Percentiles rank a stretch among this genome's conserved stretches.
Conservation (phyloP, 345 rosid species). For the Eucalyptus albens region DNA sequence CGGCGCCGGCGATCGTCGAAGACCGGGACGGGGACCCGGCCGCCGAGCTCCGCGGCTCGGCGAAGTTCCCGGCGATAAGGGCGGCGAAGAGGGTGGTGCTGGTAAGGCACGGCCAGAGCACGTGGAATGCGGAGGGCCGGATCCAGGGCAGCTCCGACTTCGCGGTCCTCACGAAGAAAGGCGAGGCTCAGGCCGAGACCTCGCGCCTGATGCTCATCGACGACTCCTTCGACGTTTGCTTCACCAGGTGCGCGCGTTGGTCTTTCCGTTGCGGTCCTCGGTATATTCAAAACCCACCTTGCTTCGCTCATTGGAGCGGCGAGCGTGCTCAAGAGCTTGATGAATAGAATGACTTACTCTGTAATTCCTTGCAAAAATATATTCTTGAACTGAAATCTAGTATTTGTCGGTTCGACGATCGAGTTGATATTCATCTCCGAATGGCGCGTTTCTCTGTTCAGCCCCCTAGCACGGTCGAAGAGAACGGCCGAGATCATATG, state of each 20-base stretch:
- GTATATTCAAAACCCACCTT: neutral
- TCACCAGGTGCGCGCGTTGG: slow-evolving; percentile 37
- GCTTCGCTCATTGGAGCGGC: neutral
- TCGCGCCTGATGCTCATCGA: slow-evolving; percentile 81
- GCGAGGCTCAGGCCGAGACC: slow-evolving; percentile 83
- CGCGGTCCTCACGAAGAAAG: slow-evolving; percentile 76
- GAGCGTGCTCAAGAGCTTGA: neutral
- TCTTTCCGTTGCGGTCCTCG: neutral
- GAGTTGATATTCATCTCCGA: neutral
- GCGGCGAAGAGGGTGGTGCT: slow-evolving; percentile 74
- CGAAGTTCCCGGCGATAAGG: slow-evolving; percentile 31
- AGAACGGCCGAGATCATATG: slow-evolving; percentile 83
- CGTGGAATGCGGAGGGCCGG: slow-evolving; percentile 89
- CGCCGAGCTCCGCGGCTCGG: slow-evolving; percentile 15
- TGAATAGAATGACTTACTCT: neutral
- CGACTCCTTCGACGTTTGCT: slow-evolving; percentile 76
- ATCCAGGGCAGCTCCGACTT: slow-evolving; percentile 95
- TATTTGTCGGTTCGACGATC: neutral
- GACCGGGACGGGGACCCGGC: neutral
- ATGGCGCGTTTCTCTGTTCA: neutral
- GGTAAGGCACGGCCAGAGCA: slow-evolving; percentile 97
- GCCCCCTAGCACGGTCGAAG: slow-evolving; percentile 76
- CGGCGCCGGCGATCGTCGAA: neutral
- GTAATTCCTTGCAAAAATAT: neutral
- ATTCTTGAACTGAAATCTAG: neutral